Evolutionary conservation across 805 yeast genomes (phyloP).

Genomic region (Ogataea pini): DNA sequence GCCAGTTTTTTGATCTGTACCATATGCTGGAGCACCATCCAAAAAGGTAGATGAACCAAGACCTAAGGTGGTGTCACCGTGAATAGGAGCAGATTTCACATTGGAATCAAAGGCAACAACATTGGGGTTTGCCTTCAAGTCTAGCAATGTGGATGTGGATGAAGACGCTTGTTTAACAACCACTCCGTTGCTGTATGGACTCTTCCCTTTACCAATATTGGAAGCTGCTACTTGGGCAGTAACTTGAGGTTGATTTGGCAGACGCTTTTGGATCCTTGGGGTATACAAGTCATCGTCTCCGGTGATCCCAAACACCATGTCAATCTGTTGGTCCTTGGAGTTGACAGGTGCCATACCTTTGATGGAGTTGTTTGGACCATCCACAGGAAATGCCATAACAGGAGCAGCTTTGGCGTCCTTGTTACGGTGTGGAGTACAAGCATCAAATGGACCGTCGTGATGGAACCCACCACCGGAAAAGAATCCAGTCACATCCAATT

Average conservation of each 20-base stretch:
- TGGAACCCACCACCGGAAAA: conserved; percentile 94
- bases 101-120: conserved; percentile 72
- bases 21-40: conserved; percentile 91
- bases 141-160: conserved; percentile 25
- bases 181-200: conserved; percentile 35
- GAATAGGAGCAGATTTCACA: conserved; percentile 67
- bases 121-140: conserved; percentile 50
- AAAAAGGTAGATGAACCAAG: conserved; percentile 89
- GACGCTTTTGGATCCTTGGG: conserved; percentile 14
- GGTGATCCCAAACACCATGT: conserved; percentile 75
- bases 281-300: conserved; percentile 47
- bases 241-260: background rate
- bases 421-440: conserved; percentile 95
- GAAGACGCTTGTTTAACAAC: conserved; percentile 32
- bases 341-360: conserved; percentile 61
- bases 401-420: conserved; percentile 77
- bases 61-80: conserved; percentile 85
- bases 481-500: conserved; percentile 91
- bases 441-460: conserved; percentile 99
- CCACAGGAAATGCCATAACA: conserved; percentile 91
- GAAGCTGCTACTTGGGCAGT: background rate
- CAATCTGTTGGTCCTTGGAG: conserved; percentile 62
- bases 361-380: conserved; percentile 89
- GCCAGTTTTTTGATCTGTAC: conserved; percentile 42
- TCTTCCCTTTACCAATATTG: conserved; percentile 15